Evolutionary conservation across 192 early-diverging fungal species (phyloP).

Genomic region (Backusella liffmaniae): DNA sequence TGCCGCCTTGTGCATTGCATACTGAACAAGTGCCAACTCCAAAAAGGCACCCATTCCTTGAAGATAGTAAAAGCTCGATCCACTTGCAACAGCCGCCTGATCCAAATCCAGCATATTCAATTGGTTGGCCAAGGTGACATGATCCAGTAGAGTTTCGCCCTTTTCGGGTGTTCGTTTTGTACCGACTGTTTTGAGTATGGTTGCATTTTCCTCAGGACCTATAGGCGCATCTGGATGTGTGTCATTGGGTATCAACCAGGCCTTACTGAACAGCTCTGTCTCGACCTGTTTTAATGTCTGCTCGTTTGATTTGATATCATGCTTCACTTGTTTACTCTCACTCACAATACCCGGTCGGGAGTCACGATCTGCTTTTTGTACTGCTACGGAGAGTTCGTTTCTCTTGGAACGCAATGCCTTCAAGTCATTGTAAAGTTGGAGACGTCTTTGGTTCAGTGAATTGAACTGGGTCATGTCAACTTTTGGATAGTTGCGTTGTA

Average conservation of each 20-base stretch:
- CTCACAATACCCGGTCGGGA: constrained; percentile 40
- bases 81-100: constrained; percentile 73
- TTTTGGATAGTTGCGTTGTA: constrained; percentile 9
- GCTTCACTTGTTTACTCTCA: constrained; percentile 50
- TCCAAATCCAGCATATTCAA: constrained; percentile 79
- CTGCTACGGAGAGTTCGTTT: constrained; percentile 21
- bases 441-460: constrained; percentile 8
- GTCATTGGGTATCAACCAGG: constrained; percentile 48
- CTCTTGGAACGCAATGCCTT: constrained; percentile 7
- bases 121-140: constrained; percentile 57
- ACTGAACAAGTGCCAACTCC: constrained; percentile 83
- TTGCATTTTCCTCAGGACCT: constrained; percentile 64
- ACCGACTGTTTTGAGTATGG: constrained; percentile 48
- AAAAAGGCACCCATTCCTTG: constrained; percentile 78
- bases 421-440: constrained; percentile 12
- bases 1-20: constrained; percentile 71
- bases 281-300: constrained; percentile 48
- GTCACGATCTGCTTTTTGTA: background rate
- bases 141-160: constrained; percentile 50
- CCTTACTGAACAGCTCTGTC: constrained; percentile 51
- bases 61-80: constrained; percentile 83
- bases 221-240: constrained; percentile 71
- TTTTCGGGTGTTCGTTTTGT: background rate
- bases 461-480: constrained; percentile 12
- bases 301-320: constrained; percentile 54